Conservation (phyloP, 768 basidiomycete species). For the Leccinellum albellum region DNA sequence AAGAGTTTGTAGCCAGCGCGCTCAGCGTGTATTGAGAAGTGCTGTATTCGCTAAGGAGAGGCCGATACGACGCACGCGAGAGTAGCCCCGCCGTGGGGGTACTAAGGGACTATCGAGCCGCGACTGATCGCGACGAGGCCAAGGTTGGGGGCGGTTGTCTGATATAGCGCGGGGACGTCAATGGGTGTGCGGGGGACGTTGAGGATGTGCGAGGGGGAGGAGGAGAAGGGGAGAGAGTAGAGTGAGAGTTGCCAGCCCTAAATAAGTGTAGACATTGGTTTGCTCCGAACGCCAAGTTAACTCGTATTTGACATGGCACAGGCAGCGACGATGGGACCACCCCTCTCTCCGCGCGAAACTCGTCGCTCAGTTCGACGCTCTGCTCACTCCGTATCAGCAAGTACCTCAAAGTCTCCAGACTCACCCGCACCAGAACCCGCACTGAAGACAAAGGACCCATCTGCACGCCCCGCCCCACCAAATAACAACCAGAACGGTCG, state of each 20-base stretch:
- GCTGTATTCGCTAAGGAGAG: background rate
- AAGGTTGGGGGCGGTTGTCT: background rate
- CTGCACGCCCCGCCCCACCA: constrained; percentile 36
- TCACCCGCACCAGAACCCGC: constrained; percentile 51
- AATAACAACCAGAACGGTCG: constrained; percentile 38
- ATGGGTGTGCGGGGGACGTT: background rate
- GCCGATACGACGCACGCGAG: constrained; percentile 4
- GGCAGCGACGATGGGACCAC: constrained; percentile 69
- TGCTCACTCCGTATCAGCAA: constrained; percentile 60
- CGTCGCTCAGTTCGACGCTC: constrained; percentile 75
- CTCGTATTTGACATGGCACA: constrained; percentile 49
- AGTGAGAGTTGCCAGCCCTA: constrained; percentile 33
- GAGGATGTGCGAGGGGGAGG: background rate
- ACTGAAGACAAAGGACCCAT: constrained; percentile 41
- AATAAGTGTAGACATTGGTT: constrained; percentile 27
- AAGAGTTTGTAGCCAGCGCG: constrained; percentile 4
- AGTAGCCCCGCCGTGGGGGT: background rate
- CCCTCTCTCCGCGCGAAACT: constrained; percentile 72
- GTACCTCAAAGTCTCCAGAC: constrained; percentile 71
- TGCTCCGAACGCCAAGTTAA: background rate
- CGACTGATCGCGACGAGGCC: constrained; percentile 19
- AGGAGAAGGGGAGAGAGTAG: constrained; percentile 3
- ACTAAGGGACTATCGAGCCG: background rate
- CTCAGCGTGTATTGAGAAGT: background rate
- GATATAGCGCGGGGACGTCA: background rate